Evolutionary conservation across 2,329 filamentous ascomycete genomes (phyloP), one percentile per base, ranked within the genome.

Genomic region (Xylariaceae sp.): DNA sequence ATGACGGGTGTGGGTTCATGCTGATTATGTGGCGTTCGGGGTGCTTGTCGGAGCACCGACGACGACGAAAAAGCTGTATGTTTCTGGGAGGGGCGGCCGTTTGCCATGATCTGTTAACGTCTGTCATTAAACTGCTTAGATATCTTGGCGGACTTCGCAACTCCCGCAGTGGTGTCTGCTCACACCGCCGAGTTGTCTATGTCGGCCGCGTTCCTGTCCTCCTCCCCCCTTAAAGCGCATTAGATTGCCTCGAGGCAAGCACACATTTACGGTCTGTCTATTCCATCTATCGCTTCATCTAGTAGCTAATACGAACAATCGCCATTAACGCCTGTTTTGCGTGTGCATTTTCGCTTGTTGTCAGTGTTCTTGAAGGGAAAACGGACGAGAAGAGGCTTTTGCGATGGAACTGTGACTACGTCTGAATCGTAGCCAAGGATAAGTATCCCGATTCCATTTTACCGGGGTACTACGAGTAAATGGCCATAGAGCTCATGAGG

Each of bases 301-400:
- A 61, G 39, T 59, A 57, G 43, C 53, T 66, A 66, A 66, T 66
- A 45, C 19, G 21, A 64, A 55, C 65, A 69, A 72, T 74, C 71
- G 72, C 68, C 68, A 66, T 70, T 72, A n/a, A n/a, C n/a, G n/a
- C n/a, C n/a, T n/a, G 26, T 8, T 26, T 26, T 26, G 26, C 26
- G 26, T 26, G 26, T 26, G 5, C 8, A 8, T 26, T 26, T 26
- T 26, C 26, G 26, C 26, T 26, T 8, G 26, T 8, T 8, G 26
- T 26, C 26, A 5, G 8, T 26, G 26, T 26, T 26, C 26, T 26
- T 26, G 26, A 26, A 8, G 26, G 26, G 26, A 26, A 26, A 8
- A 26, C 8, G 8, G 26, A 26, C 8, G 8, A 8, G 26, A 5
- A 26, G 26, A 26, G 26, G 4, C 8, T n/a, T n/a, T n/a, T n/a